Base-by-base conservation (phyloP, 495 filamentous ascomycete species). In the Neurospora sp. region DNA sequence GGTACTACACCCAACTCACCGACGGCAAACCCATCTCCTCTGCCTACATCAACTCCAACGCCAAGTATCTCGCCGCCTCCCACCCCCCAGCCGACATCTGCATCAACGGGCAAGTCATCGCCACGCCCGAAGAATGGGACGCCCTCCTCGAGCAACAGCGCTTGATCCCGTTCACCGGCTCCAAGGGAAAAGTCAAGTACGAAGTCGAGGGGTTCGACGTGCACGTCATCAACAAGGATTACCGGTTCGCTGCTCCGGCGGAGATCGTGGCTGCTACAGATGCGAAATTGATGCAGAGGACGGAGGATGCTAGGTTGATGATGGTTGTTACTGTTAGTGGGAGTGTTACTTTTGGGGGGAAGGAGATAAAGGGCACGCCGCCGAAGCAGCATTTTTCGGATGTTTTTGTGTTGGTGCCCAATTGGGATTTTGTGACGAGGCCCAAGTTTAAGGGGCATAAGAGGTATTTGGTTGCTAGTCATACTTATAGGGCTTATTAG, bases 321-420 rank as follows among this genome's bases (percentile, higher is more conserved):
- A 86, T 95, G 70, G 77, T 89, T 54, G 83, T 94, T 14, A 83
- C 89, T 48, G 89, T 93, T 37, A 90, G 85, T 73, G 93, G 93
- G 3, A 86, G 80, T 59, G 89, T 94, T 7, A 41, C 54, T 10
- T 78, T 79, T 20, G 75, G 75, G 39, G 42, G 70, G 40, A 59
- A 18, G 42, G 66, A 23, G 70, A 3, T 38, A 18, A 71, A 16
- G 71, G 84, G 40, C 85, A 89, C 40, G 86, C 84, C 54, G 54
- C 38, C 85, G 12, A 86, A 88, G 78, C 86, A 87, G 72, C 87
- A 85, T 8, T 96, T 96, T 81, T 90, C 88, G 70, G 93, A 97
- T 77, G 89, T 84, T 8, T 90, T 95, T 75, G 85, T 94, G 2
- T 81, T 97, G 54, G 90, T 94, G 39, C 93, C 93, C 27, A 94